phyloP scores from a whole-genome alignment of 805 yeast species.

The Candida berthetii region DNA sequence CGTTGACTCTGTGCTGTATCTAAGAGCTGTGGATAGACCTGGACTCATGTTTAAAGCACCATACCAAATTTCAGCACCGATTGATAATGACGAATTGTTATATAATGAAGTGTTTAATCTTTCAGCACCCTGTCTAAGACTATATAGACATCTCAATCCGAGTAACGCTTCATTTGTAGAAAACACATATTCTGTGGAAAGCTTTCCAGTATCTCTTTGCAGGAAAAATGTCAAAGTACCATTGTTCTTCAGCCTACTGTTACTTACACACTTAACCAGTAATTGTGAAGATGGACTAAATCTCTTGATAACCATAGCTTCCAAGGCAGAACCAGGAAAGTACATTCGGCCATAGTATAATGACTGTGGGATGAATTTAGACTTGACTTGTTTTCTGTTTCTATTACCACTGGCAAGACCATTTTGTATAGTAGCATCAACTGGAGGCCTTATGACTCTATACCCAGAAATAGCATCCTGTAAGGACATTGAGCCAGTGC shows the following conservation, averaged over 20 bases:
- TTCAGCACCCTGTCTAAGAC: constrained; percentile 37
- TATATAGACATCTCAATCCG: constrained; percentile 77
- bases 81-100: constrained; percentile 58
- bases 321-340: constrained; percentile 80
- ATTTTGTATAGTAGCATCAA: not conserved
- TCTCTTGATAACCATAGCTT: constrained; percentile 76
- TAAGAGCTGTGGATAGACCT: constrained; percentile 76
- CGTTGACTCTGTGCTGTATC: constrained; percentile 82
- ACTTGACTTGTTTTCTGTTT: too few species aligned
- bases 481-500: constrained; percentile 46
- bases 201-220: constrained; percentile 60
- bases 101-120: constrained; percentile 35
- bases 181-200: constrained; percentile 68
- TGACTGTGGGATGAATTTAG: constrained; percentile 22
- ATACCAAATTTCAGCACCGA: constrained; percentile 88
- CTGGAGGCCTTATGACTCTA: constrained; percentile 44
- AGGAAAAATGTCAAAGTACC: constrained; percentile 60
- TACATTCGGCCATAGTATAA: constrained; percentile 82
- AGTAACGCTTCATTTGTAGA: constrained; percentile 79
- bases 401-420: too few species aligned
- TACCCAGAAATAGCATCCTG: constrained; percentile 71
- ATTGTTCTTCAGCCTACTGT: constrained; percentile 45
- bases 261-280: constrained; percentile 70
- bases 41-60: constrained; percentile 83
- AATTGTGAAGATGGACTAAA: constrained; percentile 56